phyloP scores from a whole-genome alignment of 208 protist species.

The Strigomonas culicis region DNA sequence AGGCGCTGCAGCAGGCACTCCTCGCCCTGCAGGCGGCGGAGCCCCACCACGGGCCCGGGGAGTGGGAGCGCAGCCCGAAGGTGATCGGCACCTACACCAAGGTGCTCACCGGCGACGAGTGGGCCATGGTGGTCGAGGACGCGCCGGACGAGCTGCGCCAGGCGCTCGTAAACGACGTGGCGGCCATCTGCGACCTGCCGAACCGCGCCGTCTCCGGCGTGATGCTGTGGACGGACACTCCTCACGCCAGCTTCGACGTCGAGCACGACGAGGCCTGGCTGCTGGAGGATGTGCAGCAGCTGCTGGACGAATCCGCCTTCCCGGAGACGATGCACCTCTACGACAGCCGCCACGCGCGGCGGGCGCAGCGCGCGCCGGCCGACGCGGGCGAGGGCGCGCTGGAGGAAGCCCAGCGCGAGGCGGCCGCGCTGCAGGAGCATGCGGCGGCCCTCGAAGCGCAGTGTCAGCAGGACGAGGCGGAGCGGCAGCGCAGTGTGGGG shows the following conservation, averaged over 20 bases:
- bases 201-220: constrained; percentile 26
- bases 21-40: constrained; percentile 1
- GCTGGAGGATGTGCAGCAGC: constrained; percentile 13
- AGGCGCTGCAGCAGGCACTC: constrained; percentile 10
- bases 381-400: neutral
- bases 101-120: constrained; percentile 24
- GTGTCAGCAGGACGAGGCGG: constrained; percentile 3
- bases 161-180: constrained; percentile 22
- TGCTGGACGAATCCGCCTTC: constrained; percentile 15
- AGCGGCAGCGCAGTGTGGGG: neutral
- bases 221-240: constrained; percentile 15
- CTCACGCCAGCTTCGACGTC: constrained; percentile 29
- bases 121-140: constrained; percentile 23
- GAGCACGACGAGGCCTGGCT: constrained; percentile 14
- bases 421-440: constrained; percentile 2
- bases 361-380: neutral
- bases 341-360: constrained; percentile 2
- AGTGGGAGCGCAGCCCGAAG: neutral
- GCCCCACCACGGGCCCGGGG: neutral
- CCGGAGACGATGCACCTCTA: constrained; percentile 16
- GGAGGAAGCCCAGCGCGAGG: neutral
- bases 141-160: constrained; percentile 22
- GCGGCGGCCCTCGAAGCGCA: constrained; percentile 8
- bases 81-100: constrained; percentile 14
- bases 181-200: constrained; percentile 24